Percentiles rank a stretch among this genome's conserved stretches.
Conservation (phyloP, 2,329 filamentous ascomycete genomes). For the Paraphaeosphaeria minitans region DNA sequence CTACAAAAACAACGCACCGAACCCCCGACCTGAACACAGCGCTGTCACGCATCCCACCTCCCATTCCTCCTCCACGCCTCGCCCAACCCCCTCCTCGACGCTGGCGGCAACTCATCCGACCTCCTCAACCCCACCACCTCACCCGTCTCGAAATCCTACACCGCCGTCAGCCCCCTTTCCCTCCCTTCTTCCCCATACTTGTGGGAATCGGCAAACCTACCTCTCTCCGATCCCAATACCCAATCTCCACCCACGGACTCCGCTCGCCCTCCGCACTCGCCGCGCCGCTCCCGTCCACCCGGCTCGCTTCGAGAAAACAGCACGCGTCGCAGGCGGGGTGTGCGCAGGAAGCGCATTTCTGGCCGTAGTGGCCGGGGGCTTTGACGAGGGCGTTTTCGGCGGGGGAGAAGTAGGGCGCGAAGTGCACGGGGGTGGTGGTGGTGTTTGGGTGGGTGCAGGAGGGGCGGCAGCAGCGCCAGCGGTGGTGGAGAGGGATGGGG, state of each 20-base stretch:
- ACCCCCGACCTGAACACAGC: background rate
- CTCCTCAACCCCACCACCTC: background rate
- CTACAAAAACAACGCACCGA: background rate
- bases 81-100: background rate
- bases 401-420: background rate
- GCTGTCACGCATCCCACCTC: background rate
- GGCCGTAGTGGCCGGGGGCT: background rate
- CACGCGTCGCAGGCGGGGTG: background rate
- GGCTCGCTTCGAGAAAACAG: background rate
- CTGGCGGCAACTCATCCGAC: background rate
- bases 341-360: background rate
- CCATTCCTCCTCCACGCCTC: constrained; percentile 2
- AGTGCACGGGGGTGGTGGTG: background rate
- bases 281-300: background rate
- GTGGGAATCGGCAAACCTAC: background rate
- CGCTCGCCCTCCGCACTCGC: background rate
- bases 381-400: background rate
- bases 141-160: background rate
- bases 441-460: background rate
- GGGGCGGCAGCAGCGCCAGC: constrained; percentile 4
- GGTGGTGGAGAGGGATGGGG: background rate
- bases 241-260: background rate
- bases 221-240: constrained; percentile 1
- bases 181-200: background rate
- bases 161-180: background rate